Conservation (phyloP, 2,329 filamentous ascomycete genomes). For the Dothiorella sarmentorum region DNA sequence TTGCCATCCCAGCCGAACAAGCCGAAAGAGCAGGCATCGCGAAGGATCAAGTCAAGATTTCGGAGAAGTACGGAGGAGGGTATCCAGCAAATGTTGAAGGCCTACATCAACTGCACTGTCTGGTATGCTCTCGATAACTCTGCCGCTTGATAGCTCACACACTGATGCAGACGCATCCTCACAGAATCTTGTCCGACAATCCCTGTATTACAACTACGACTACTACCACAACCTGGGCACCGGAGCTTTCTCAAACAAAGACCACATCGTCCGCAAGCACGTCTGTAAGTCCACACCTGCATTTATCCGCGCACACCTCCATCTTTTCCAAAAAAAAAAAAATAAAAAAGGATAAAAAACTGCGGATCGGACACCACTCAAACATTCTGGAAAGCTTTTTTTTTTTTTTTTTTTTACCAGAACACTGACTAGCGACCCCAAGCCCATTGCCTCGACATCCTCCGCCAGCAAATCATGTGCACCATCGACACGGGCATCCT, state of each 20-base stretch:
- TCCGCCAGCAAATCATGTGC: conserved; percentile 63
- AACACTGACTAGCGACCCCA: neutral
- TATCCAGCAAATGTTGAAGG: conserved; percentile 58
- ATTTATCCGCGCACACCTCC: conserved; percentile 1
- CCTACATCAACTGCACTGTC: conserved; percentile 56
- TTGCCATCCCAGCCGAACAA: conserved; percentile 50
- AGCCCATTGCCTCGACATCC: conserved; percentile 60
- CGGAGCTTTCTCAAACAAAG: conserved; percentile 56
- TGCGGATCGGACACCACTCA: too few relatives aligned
- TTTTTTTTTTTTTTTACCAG: too few relatives aligned
- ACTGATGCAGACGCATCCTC: neutral
- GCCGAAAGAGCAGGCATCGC: conserved; percentile 51
- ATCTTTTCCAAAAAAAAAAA: too few relatives aligned
- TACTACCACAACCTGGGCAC: conserved; percentile 52
- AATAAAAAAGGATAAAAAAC: too few relatives aligned
- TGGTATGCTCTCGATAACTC: conserved; percentile 38
- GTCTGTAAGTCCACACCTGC: conserved; percentile 47
- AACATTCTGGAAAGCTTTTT: too few relatives aligned
- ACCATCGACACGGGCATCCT: conserved; percentile 58
- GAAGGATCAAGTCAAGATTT: conserved; percentile 54
- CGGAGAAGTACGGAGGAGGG: conserved; percentile 55
- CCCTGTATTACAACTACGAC: conserved; percentile 57
- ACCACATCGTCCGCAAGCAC: conserved; percentile 54
- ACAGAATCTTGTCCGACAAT: conserved; percentile 58
- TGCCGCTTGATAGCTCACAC: neutral